A percentile compares a stretch with the other conserved stretches of the same genome.
phyloP scores from a whole-genome alignment of 441 rosid species.

The Pelargonium exstipulatum region DNA sequence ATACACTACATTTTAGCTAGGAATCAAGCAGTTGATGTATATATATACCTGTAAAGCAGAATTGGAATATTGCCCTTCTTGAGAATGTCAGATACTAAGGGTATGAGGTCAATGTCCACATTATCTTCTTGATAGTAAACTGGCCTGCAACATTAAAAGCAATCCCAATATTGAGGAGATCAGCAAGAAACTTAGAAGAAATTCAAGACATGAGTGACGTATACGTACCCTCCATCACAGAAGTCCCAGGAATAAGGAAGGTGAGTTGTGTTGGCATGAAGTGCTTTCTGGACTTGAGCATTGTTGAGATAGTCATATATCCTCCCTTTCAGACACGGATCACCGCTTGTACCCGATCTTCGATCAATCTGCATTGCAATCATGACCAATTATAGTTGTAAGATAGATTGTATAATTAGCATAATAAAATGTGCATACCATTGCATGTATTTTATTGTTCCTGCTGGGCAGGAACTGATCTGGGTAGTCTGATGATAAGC shows the following conservation, averaged over 20 bases:
- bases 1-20: neutral
- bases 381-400: too few relatives aligned
- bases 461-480: slow-evolving; percentile 18
- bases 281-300: slow-evolving; percentile 35
- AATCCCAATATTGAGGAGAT: neutral
- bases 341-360: slow-evolving; percentile 13
- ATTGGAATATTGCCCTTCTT: slow-evolving; percentile 30
- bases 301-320: slow-evolving; percentile 28
- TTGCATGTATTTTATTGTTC: too few relatives aligned
- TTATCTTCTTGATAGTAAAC: slow-evolving; percentile 29
- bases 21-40: neutral
- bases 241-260: slow-evolving; percentile 32
- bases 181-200: neutral
- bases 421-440: too few relatives aligned
- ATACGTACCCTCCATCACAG: slow-evolving; percentile 23
- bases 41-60: slow-evolving; percentile 26
- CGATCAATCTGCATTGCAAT: slow-evolving; percentile 13
- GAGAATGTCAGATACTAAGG: slow-evolving; percentile 22
- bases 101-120: slow-evolving; percentile 26
- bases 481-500: slow-evolving; percentile 16
- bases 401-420: too few relatives aligned
- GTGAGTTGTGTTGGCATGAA: slow-evolving; percentile 38
- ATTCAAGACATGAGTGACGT: neutral
- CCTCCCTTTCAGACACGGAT: slow-evolving; percentile 32
- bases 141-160: slow-evolving; percentile 24